Conservation (phyloP, 768 basidiomycete genomes). For the Daedaleopsis nitida region DNA sequence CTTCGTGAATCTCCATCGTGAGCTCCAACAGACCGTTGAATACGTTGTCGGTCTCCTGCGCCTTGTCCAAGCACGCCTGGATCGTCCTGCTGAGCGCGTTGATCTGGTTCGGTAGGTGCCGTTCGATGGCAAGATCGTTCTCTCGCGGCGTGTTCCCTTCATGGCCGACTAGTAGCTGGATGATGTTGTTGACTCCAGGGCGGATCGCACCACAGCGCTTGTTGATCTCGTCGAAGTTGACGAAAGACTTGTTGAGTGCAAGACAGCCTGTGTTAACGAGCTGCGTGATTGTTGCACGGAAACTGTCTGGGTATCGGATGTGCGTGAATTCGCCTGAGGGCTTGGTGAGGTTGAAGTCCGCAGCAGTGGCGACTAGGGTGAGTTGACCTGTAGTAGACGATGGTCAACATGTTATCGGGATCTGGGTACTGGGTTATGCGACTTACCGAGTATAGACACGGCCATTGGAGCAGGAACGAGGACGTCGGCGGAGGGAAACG, state of each 20-base stretch:
- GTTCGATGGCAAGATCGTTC: slow-evolving; percentile 2
- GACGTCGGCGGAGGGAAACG: slow-evolving; percentile 1
- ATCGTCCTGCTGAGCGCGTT: background rate
- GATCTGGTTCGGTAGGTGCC: slow-evolving; percentile 5
- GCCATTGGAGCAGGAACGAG: slow-evolving; percentile 8
- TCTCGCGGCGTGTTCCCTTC: slow-evolving; percentile 3
- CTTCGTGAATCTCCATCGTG: slow-evolving; percentile 5
- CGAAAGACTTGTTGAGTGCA: slow-evolving; percentile 3
- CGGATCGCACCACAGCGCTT: slow-evolving; percentile 1
- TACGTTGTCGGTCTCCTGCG: slow-evolving; percentile 1
- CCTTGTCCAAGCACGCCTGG: slow-evolving; percentile 4
- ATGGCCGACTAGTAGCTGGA: slow-evolving; percentile 1
- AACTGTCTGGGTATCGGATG: slow-evolving; percentile 6
- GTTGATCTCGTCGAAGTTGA: slow-evolving; percentile 10
- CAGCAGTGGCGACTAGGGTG: background rate
- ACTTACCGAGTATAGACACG: background rate
- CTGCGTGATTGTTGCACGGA: slow-evolving; percentile 7
- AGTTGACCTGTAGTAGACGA: background rate
- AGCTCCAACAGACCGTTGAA: slow-evolving; percentile 2
- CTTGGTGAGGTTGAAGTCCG: slow-evolving; percentile 4
- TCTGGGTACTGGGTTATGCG: background rate
- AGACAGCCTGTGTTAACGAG: slow-evolving; percentile 7
- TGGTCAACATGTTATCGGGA: background rate
- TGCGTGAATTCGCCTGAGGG: background rate
- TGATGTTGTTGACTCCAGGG: slow-evolving; percentile 6